Conservation (phyloP, 148 eudicot genomes). For the Pouteria glomerata region DNA sequence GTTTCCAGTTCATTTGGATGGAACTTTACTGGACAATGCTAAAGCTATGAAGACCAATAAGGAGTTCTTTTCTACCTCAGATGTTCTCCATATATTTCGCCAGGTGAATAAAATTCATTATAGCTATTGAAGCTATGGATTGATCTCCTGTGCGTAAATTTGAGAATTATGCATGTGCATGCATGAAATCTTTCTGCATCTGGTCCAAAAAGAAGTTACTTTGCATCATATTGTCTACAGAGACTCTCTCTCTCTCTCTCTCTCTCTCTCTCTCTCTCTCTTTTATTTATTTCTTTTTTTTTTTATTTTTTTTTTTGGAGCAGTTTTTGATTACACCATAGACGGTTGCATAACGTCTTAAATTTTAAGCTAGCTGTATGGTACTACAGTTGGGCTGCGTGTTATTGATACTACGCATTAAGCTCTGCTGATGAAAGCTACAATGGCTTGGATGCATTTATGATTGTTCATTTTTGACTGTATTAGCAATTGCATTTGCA, state of each 20-base stretch:
- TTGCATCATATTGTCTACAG: not conserved
- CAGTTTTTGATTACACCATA: not conserved
- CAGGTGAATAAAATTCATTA: conserved; percentile 46
- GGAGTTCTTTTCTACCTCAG: conserved; percentile 76
- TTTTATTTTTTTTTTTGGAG: too few relatives aligned
- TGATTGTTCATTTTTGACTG: conserved; percentile 3
- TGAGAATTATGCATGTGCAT: not conserved
- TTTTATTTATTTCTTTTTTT: too few relatives aligned
- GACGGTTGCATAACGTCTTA: not conserved
- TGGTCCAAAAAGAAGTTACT: not conserved
- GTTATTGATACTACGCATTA: not conserved
- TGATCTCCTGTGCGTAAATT: not conserved
- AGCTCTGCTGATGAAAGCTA: not conserved
- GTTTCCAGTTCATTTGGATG: conserved; percentile 87
- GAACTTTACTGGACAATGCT: conserved; percentile 71
- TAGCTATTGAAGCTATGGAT: not conserved
- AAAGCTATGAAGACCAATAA: conserved; percentile 62
- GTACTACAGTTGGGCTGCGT: not conserved
- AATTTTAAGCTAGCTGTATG: not conserved
- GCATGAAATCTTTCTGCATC: not conserved
- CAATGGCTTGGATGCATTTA: not conserved
- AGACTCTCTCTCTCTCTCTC: too few relatives aligned
- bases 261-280: too few relatives aligned
- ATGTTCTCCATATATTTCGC: conserved; percentile 81
- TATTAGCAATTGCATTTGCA: conserved; percentile 28